These are phyloP conservation scores for Cyamopsis tetragonoloba DNA, from an alignment of 306 rosid genomes.

Conservation along the genomic window DNA sequence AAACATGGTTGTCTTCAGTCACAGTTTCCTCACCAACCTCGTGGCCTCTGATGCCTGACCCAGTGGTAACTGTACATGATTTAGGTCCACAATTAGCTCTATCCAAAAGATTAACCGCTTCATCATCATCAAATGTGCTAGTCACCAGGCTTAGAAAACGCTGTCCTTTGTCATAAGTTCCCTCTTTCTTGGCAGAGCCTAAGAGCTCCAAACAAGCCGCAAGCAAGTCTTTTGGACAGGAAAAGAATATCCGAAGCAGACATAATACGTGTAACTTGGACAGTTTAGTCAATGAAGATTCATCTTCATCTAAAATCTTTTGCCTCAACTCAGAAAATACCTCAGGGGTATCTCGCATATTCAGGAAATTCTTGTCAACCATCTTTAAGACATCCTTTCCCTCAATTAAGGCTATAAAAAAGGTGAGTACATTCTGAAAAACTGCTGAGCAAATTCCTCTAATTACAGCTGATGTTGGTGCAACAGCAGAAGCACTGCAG, in stretches of 20 bases:
- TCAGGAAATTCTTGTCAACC: constrained; percentile 55
- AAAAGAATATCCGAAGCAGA: constrained; percentile 65
- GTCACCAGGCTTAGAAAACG: constrained; percentile 57
- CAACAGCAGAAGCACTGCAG: constrained; percentile 58
- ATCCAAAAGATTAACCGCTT: constrained; percentile 28
- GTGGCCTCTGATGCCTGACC: constrained; percentile 26
- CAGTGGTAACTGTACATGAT: constrained; percentile 30
- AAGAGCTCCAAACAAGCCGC: constrained; percentile 80
- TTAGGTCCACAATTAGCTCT: constrained; percentile 34
- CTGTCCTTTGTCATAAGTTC: constrained; percentile 46
- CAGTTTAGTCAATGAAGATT: constrained; percentile 44
- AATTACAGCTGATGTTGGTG: constrained; percentile 64
- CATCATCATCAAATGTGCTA: constrained; percentile 38
- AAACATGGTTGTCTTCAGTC: constrained; percentile 35
- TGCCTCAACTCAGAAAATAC: constrained; percentile 52
- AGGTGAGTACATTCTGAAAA: constrained; percentile 71
- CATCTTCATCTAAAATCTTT: constrained; percentile 57
- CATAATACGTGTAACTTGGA: constrained; percentile 53
- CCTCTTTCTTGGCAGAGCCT: constrained; percentile 49
- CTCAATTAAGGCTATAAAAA: constrained; percentile 56
- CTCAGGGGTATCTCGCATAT: constrained; percentile 53
- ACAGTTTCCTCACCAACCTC: constrained; percentile 34
- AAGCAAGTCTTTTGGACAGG: constrained; percentile 65
- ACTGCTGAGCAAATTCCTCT: constrained; percentile 72
- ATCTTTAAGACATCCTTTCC: constrained; percentile 61